These are phyloP conservation scores for Corylus avellana DNA, from an alignment of 306 rosid genomes.

Conservation along the genomic window DNA sequence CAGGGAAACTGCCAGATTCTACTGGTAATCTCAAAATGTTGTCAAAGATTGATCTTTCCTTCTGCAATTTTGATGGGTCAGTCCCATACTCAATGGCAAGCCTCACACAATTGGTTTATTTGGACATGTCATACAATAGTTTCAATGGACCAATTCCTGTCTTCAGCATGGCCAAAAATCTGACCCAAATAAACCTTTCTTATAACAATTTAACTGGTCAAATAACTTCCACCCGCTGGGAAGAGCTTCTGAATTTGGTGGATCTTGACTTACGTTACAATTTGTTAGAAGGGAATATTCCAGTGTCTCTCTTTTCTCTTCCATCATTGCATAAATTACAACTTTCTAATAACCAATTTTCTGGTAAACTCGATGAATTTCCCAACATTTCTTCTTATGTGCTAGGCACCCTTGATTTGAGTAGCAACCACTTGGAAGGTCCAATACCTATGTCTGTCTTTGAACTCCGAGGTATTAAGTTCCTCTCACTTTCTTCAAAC, in stretches of 20 bases:
- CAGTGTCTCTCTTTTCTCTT: neutral
- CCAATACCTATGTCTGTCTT: conserved; percentile 7
- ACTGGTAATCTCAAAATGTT: neutral
- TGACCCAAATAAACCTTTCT: neutral
- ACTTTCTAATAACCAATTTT: neutral
- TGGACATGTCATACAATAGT: neutral
- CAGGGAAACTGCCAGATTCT: conserved; percentile 1
- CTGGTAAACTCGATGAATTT: conserved; percentile 2
- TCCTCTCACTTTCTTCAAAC: conserved; percentile 23
- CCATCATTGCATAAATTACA: neutral
- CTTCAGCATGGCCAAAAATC: conserved; percentile 7
- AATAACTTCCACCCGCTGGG: neutral
- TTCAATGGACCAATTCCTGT: conserved; percentile 10
- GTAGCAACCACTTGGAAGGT: conserved; percentile 23
- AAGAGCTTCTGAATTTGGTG: neutral
- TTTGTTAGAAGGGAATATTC: neutral
- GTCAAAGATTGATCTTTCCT: neutral
- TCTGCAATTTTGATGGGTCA: conserved; percentile 3
- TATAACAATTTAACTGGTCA: neutral
- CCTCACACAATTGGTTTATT: neutral
- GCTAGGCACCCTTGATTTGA: neutral
- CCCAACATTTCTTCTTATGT: neutral
- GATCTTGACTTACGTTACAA: neutral
- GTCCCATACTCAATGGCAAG: neutral
- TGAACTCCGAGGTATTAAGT: neutral